Evolutionary conservation across 176 grass and related monocot species (phyloP), one percentile per base, ranked within the genome.

Genomic region (Phoenix dactylifera): DNA sequence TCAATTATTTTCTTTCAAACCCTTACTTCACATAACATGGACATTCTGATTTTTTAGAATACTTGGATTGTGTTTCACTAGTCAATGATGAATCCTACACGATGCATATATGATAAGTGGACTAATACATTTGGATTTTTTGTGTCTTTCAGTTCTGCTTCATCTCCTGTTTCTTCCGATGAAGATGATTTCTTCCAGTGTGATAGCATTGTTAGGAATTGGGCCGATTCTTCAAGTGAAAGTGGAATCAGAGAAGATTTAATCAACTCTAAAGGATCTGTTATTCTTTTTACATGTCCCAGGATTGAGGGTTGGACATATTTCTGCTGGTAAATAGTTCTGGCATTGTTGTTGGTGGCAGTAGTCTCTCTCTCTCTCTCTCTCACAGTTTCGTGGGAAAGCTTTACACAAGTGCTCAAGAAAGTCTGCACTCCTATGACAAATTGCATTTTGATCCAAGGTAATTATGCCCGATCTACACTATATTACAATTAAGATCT

Each of bases 221-320:
- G 93, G 93, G 93, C 73, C 16, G 76, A 71, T 30, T 83, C 73
- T 29, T 69, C 35, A 0, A 64, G 23, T 16, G 81, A 77, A 61
- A 75, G 51, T 17, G 59, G 44, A 6, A 77, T 56, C 4, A 78
- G 49, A 50, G 78, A 67, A 7, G 84, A 86, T 52, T 52, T 88
- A 83, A 2, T 70, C 80, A 44, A 92, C 23, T 66, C 81, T 98
- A 22, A 88, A 80, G 63, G 93, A 98, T 69, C 48, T 98, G 65
- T 76, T 98, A 68, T 88, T 98, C 80, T 98, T 98, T 72, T 82
- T 98, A 12, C 93, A 98, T 52, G 80, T 98, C 60, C 93, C 87
- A 75, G 93, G 51, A 98, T 87, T 23, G 93, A 87, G 26, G 93
- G 93, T 1, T 81, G 87, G 18, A 81, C 93, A 59, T 98, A 92